Conservation (phyloP, 345 rosid species). For the Ricinus communis region DNA sequence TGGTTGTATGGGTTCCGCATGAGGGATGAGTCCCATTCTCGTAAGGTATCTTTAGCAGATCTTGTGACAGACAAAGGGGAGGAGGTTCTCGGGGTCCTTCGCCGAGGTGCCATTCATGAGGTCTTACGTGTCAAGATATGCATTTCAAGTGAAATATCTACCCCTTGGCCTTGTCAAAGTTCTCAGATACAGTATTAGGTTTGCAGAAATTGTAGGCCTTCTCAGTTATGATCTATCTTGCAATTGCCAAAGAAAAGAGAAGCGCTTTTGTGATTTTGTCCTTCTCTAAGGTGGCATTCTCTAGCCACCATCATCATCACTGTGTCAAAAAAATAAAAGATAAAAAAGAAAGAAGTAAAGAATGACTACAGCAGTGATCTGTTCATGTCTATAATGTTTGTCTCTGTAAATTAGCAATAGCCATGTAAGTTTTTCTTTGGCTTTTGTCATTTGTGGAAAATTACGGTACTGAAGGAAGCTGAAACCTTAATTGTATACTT, state of each 20-base stretch:
- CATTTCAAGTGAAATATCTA: conserved; percentile 25
- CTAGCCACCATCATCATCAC: no score
- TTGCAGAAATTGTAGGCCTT: background rate
- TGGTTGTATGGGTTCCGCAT: conserved; percentile 63
- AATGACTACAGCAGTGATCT: background rate
- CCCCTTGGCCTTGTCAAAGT: conserved; percentile 36
- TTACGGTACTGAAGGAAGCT: no score
- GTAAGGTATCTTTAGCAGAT: conserved; percentile 47
- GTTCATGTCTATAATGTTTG: no score
- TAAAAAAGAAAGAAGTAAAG: no score
- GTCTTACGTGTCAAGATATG: conserved; percentile 61
- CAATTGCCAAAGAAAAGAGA: background rate
- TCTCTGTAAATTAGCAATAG: no score
- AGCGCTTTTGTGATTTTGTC: background rate
- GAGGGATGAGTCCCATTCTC: conserved; percentile 61
- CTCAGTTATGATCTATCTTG: background rate
- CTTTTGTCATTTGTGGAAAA: no score
- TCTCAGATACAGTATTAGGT: conserved; percentile 4
- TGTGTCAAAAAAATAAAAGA: no score
- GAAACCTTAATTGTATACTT: no score
- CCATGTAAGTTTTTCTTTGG: no score
- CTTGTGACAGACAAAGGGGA: conserved; percentile 42
- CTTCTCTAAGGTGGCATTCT: background rate
- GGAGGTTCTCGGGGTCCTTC: conserved; percentile 52
- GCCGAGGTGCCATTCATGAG: conserved; percentile 66